phyloP scores from a whole-genome alignment of 805 yeast species.

The Saccharomycopsis olivae region DNA sequence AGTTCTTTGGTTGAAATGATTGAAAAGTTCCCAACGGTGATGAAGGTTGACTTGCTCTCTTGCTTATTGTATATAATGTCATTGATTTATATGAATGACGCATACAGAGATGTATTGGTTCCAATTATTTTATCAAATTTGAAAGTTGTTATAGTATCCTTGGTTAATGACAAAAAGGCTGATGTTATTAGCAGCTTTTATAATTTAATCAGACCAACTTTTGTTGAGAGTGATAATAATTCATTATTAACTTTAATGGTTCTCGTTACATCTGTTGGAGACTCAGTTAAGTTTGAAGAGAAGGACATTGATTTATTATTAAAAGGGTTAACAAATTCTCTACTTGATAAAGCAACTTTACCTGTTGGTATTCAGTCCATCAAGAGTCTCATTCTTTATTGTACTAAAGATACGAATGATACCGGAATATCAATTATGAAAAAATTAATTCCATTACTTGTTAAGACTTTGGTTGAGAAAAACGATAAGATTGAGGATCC shows the following conservation, averaged over 20 bases:
- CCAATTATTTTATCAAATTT: constrained; percentile 44
- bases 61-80: constrained; percentile 58
- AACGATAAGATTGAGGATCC: constrained; percentile 24
- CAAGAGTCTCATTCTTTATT: constrained; percentile 39
- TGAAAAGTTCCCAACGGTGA: constrained; percentile 52
- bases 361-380: constrained; percentile 49
- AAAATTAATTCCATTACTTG: constrained; percentile 35
- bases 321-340: constrained; percentile 26
- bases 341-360: constrained; percentile 28
- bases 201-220: constrained; percentile 25
- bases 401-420: constrained; percentile 19
- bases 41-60: constrained; percentile 60
- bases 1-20: constrained; percentile 51
- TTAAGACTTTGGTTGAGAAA: constrained; percentile 25
- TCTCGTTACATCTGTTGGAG: constrained; percentile 31
- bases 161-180: constrained; percentile 23
- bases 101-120: constrained; percentile 30
- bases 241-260: constrained; percentile 35
- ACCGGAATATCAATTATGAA: constrained; percentile 31
- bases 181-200: constrained; percentile 29
- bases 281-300: constrained; percentile 24
- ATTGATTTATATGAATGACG: constrained; percentile 37
- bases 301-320: constrained; percentile 30
- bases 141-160: constrained; percentile 32
- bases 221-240: constrained; percentile 25